Conservation (phyloP, 805 yeast species). For the Sporopachydermia lactativora region DNA sequence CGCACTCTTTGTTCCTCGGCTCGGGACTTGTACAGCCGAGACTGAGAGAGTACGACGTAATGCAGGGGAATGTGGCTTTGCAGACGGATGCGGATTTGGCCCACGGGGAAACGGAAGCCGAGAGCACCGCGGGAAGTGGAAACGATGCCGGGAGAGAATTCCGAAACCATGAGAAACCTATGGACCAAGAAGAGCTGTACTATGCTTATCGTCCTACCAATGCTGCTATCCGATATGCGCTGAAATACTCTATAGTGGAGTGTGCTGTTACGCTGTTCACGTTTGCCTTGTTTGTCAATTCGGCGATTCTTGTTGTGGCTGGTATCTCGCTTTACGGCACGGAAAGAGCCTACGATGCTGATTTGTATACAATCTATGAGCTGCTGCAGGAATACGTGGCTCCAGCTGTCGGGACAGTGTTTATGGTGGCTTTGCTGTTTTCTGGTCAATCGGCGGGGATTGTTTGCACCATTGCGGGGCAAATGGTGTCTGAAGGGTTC, state of each 20-base stretch:
- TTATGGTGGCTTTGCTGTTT: constrained; percentile 70
- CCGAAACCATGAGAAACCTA: constrained; percentile 11
- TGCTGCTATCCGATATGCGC: constrained; percentile 57
- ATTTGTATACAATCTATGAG: constrained; percentile 61
- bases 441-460: constrained; percentile 89
- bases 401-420: constrained; percentile 67
- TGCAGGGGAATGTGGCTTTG: constrained; percentile 40
- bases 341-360: constrained; percentile 64
- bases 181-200: constrained; percentile 24
- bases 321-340: constrained; percentile 65
- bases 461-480: constrained; percentile 88
- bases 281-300: constrained; percentile 75
- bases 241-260: constrained; percentile 62
- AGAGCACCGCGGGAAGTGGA: constrained; percentile 12
- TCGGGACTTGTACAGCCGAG: constrained; percentile 83
- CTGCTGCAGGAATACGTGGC: constrained; percentile 49
- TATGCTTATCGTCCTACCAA: constrained; percentile 53
- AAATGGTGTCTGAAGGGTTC: constrained; percentile 85
- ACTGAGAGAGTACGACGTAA: constrained; percentile 61
- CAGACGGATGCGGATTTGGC: not conserved
- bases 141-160: constrained; percentile 3
- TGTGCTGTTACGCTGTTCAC: constrained; percentile 56
- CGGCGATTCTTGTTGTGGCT: constrained; percentile 69
- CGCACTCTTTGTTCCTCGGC: constrained; percentile 80
- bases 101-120: constrained; percentile 8